Conservation (phyloP, 768 basidiomycete genomes). For the Phanerochaete carnosa region DNA sequence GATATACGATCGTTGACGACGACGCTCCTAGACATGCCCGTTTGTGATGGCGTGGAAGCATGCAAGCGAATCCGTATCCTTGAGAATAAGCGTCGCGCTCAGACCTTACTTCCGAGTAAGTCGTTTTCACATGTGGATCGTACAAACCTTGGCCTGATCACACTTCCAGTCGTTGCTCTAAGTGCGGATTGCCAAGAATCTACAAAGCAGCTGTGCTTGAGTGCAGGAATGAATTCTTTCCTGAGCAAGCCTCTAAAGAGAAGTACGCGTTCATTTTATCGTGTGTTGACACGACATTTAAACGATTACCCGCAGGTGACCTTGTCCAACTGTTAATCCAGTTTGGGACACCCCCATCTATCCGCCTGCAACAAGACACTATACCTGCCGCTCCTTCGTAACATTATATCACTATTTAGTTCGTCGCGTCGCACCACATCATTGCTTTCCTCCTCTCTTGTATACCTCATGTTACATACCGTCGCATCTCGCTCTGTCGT, state of each 20-base stretch:
- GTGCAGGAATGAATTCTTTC: constrained; percentile 76
- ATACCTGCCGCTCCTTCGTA: constrained; percentile 1
- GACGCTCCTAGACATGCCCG: constrained; percentile 60
- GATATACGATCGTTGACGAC: not conserved
- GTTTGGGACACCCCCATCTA: constrained; percentile 35
- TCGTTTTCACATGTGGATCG: not conserved
- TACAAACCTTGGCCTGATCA: not conserved
- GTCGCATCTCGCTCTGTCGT: not conserved
- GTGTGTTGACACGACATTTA: not conserved
- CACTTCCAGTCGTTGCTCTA: constrained; percentile 55
- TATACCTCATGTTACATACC: not conserved
- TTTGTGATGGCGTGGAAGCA: constrained; percentile 76
- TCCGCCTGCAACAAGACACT: constrained; percentile 2
- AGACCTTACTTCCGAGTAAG: constrained; percentile 54
- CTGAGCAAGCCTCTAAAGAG: constrained; percentile 71
- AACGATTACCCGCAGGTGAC: constrained; percentile 38
- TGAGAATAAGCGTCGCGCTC: constrained; percentile 54
- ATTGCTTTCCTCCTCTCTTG: not conserved
- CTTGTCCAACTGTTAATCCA: constrained; percentile 49
- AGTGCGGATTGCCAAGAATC: constrained; percentile 78
- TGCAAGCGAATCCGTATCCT: constrained; percentile 58
- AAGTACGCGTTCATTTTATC: constrained; percentile 20
- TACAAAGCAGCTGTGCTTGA: constrained; percentile 71
- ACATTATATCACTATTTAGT: not conserved
- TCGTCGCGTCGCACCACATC: not conserved